Conservation (phyloP, 1,139 yeast genomes). For the Sugiyamaella grinbergsii region DNA sequence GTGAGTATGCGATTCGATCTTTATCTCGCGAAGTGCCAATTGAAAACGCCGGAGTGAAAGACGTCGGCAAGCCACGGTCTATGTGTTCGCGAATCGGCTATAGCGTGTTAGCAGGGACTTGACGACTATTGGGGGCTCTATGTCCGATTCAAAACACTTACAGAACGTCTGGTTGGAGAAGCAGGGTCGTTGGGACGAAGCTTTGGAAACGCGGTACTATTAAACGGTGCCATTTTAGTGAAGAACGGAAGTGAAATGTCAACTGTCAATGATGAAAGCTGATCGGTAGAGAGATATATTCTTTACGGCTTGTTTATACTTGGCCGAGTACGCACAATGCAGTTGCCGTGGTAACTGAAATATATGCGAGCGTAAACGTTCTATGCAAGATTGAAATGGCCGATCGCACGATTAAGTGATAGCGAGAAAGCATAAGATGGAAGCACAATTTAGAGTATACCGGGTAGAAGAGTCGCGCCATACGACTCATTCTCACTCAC, state of each 20-base stretch:
- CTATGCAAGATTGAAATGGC: background rate
- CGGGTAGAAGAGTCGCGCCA: no score
- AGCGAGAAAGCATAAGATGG: no score
- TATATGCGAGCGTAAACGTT: no score
- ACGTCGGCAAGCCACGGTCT: conserved; percentile 19
- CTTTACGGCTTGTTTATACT: background rate
- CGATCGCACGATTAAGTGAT: background rate
- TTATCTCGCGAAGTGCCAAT: conserved; percentile 13
- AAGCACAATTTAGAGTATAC: no score
- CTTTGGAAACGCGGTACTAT: conserved; percentile 7
- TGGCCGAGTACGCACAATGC: background rate
- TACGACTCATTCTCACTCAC: no score
- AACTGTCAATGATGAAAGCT: no score
- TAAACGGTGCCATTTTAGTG: conserved; percentile 11
- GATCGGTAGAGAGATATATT: background rate
- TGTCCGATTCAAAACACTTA: background rate
- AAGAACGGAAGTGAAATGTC: background rate
- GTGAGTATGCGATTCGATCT: background rate
- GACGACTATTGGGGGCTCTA: no score
- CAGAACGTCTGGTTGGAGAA: conserved; percentile 14
- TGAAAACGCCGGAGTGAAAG: conserved; percentile 21
- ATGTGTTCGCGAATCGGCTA: conserved; percentile 19
- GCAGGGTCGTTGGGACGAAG: conserved; percentile 4
- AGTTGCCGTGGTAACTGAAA: background rate
- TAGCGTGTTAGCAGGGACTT: background rate